These are phyloP conservation scores for Canavalia ensiformis DNA, from an alignment of 306 rosid species.

Conservation along the genomic window DNA sequence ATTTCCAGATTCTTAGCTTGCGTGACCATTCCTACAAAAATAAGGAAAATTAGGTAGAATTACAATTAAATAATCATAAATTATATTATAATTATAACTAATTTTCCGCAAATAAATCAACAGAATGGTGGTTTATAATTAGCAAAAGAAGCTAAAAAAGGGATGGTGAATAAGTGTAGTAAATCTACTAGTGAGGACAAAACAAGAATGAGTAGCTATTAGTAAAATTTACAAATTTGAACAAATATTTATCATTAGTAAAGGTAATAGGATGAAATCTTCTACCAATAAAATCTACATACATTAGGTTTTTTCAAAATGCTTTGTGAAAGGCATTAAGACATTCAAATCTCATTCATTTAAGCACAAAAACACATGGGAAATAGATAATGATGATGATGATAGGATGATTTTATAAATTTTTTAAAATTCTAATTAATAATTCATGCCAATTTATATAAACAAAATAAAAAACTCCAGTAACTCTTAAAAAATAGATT, in stretches of 20 bases:
- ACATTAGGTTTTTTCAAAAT: neutral
- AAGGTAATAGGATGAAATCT: neutral
- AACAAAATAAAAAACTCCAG: slow-evolving; percentile 7
- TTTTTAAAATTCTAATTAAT: slow-evolving; percentile 1
- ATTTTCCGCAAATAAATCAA: no score
- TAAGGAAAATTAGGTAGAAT: no score
- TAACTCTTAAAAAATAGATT: neutral
- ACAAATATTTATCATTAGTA: slow-evolving; percentile 1
- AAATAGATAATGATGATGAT: neutral
- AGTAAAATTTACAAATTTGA: neutral
- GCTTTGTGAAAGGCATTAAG: neutral
- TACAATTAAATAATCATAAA: no score
- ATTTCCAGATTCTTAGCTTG: no score
- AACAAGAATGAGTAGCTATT: neutral
- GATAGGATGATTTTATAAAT: neutral
- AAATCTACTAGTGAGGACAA: neutral
- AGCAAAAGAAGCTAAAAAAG: neutral
- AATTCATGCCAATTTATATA: slow-evolving; percentile 3
- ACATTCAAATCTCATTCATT: slow-evolving; percentile 1
- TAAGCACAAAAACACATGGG: neutral
- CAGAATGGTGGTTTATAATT: no score
- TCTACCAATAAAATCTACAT: neutral
- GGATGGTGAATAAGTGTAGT: neutral
- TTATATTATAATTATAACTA: no score
- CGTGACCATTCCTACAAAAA: no score